These are phyloP conservation scores for Pseudotsuga menziesii DNA, from an alignment of 75 land plant genomes.

Conservation along the genomic window DNA sequence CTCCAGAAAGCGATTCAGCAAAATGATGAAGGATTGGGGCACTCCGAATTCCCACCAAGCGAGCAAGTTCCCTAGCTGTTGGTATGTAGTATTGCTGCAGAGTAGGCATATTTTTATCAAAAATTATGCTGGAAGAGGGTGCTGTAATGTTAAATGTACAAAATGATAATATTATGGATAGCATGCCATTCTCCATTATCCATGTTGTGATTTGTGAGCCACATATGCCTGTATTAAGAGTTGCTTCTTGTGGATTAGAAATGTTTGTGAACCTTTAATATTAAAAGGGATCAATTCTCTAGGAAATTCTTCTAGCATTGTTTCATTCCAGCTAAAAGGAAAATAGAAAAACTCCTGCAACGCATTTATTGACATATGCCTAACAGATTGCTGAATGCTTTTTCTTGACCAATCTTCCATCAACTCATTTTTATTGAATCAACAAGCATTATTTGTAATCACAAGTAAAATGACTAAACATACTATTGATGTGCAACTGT, in stretches of 20 bases:
- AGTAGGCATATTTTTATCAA: background rate
- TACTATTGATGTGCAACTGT: background rate
- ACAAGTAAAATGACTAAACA: background rate
- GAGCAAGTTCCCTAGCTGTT: slow-evolving; percentile 83
- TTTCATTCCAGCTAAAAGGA: background rate
- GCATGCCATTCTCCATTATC: background rate
- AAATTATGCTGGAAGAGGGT: background rate
- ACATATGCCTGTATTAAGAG: background rate
- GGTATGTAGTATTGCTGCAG: slow-evolving; percentile 85
- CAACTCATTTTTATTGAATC: background rate
- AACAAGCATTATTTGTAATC: background rate
- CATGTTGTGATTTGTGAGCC: background rate
- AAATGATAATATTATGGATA: background rate
- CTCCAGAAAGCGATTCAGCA: slow-evolving; percentile 77
- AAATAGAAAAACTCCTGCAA: background rate
- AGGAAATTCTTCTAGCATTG: background rate
- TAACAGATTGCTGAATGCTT: background rate
- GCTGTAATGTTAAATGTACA: background rate
- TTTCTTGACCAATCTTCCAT: background rate
- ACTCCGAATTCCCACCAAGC: slow-evolving; percentile 58
- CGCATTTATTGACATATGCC: background rate
- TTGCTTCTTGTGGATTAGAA: too few relatives aligned
- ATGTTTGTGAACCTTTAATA: background rate
- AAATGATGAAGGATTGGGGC: slow-evolving; percentile 93
- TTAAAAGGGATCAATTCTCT: background rate